phyloP scores from a whole-genome alignment of 2,329 filamentous ascomycete genomes.

The Fusarium buxicola region DNA sequence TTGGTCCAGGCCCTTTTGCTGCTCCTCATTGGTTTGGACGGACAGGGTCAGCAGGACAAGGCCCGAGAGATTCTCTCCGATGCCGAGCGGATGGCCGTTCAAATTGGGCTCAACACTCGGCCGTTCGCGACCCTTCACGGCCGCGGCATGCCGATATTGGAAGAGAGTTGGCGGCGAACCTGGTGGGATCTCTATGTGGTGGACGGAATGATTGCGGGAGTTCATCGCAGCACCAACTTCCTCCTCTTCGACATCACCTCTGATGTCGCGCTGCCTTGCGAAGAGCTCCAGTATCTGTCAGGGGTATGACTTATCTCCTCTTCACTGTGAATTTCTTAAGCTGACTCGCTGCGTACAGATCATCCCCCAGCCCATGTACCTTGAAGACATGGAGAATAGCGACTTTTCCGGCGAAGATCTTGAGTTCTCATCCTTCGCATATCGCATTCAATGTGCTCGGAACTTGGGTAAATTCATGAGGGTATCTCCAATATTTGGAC shows the following conservation, averaged over 20 bases:
- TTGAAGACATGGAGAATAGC: constrained; percentile 80
- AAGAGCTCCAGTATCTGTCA: constrained; percentile 77
- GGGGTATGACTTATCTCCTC: constrained; percentile 58
- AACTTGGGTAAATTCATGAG: constrained; percentile 82
- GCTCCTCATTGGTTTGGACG: constrained; percentile 81
- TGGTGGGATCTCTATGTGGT: constrained; percentile 91
- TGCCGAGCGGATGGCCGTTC: constrained; percentile 77
- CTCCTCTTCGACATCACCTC: constrained; percentile 73
- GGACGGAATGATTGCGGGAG: constrained; percentile 85
- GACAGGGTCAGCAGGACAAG: constrained; percentile 76
- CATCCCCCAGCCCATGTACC: constrained; percentile 68
- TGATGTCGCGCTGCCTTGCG: constrained; percentile 82
- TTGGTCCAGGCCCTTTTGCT: constrained; percentile 83
- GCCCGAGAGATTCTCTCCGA: constrained; percentile 74
- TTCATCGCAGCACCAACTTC: constrained; percentile 79
- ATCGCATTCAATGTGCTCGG: constrained; percentile 83
- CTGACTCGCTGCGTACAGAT: constrained; percentile 53
- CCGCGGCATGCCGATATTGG: constrained; percentile 72
- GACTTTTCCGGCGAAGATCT: constrained; percentile 78
- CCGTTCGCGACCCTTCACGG: constrained; percentile 74
- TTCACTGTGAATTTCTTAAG: background rate
- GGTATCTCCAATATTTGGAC: constrained; percentile 62
- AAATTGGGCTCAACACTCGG: constrained; percentile 79
- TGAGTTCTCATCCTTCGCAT: constrained; percentile 85
- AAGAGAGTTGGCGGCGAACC: constrained; percentile 87